Base-by-base conservation (phyloP, 2,329 filamentous ascomycete genomes). In the Triangularia setosa region DNA sequence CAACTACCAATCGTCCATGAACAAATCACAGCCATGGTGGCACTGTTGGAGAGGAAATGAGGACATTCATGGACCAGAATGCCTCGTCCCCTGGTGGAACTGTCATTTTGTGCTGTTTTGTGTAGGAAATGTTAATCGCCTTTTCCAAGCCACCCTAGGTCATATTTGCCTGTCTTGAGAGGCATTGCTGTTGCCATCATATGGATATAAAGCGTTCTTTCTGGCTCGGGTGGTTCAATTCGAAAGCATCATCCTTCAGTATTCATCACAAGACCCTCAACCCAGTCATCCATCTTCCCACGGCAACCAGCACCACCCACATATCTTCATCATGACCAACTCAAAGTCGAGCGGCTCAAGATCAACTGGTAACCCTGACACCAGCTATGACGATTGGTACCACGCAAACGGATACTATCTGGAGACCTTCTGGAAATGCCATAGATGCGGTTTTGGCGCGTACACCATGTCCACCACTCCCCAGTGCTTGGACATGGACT, bases 11-110 rank as follows among this genome's bases (percentile, higher is more conserved):
- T 55, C 25, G 52, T 27, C 5, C 52, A 25, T n/a, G 25, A 28
- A 16, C 48, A 55, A 55, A 21, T 55, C 52, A n/a, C 48, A 9
- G 7, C 7, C 24, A 9, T 55, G 52, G 52, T 55, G 23, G 52
- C 52, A 55, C 52, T 55, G 52, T 55, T 55, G 52, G 52, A 25
- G 27, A 55, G 52, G 52, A 25, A 55, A 55, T 27, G 52, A 55
- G 24, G 23, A 55, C 23, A 25, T 7, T 25, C n/a, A 25, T 55
- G 14, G 14, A 16, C 4, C 12, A 55, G 52, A 55, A 28, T 55
- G 52, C 52, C 52, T 55, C 6, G 52, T 55, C 16, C 14, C 48
- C 52, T 14, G 11, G 23, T 55, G 52, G 52, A 25, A 27, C 23
- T 55, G 52, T 12, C 21, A 55, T 55, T 27, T 55, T 28, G 23